Base-by-base conservation (phyloP, 2,329 filamentous ascomycete genomes). In the Aspergillus versicolor region DNA sequence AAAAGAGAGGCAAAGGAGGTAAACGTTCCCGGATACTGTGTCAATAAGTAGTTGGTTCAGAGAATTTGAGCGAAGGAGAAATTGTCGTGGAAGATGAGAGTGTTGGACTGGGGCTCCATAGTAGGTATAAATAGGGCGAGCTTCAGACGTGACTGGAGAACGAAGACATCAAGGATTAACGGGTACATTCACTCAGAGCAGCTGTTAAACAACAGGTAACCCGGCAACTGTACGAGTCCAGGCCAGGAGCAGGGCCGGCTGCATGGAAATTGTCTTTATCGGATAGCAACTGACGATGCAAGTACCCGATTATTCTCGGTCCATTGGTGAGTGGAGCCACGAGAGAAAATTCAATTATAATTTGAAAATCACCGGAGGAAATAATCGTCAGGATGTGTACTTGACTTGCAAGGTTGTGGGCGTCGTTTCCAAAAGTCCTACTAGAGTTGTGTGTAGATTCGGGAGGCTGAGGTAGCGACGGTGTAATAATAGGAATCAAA, bases 91-190 rank as follows among this genome's bases (percentile, higher is more conserved):
- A 54, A 55, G 58, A 57, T 50, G 48, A 52, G 49, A 45, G 38
- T 21, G 24, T 42, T 42, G 44, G 43, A 54, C 54, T 46, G 52
- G 58, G 56, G 48, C 54, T 58, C 62, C 61, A 63, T 64, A 60
- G 58, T 50, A 57, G 53, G 53, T 65, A 62, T 65, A 65, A 63
- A 65, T 63, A 63, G 61, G 47, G 41, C 24, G n/a, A 58, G 45
- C 53, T 60, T 58, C 44, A 46, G 61, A 52, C 30, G 42, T 45
- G 54, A 58, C 62, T 40, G 50, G 52, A 42, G 41, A 22, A 56
- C 32, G 46, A 57, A 37, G 34, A 30, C 55, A 56, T 52, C 19
- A 56, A 58, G 47, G 52, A 55, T 40, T 40, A 52, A 53, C 57
- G 59, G 58, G 52, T 55, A 43, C 59, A 61, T 61, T 58, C 48